Conservation (phyloP, 23 red algal genomes). For the Gracilaria caudata region DNA sequence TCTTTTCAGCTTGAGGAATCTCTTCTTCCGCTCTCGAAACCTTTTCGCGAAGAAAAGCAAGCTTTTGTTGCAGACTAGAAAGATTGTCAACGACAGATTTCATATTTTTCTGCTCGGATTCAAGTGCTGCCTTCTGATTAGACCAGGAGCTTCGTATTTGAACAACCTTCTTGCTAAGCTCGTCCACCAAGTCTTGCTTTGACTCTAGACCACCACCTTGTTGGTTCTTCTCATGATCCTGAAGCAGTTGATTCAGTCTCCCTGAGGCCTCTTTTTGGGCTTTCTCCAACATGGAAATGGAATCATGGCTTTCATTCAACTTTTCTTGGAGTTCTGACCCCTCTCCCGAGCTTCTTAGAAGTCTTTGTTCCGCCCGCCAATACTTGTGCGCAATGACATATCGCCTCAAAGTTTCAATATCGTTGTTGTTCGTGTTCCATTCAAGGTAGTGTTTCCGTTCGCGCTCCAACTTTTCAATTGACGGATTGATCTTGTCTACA, state of each 20-base stretch:
- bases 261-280: neutral
- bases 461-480: constrained; percentile 76
- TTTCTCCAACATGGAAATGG: neutral
- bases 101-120: constrained; percentile 51
- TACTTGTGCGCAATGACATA: constrained; percentile 60
- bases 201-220: constrained; percentile 27
- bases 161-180: constrained; percentile 60
- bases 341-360: constrained; percentile 43
- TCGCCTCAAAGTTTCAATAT: constrained; percentile 72
- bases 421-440: constrained; percentile 81
- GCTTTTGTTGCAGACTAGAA: constrained; percentile 3
- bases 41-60: neutral
- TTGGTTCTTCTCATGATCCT: constrained; percentile 9
- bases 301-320: constrained; percentile 27
- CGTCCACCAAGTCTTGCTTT: constrained; percentile 37
- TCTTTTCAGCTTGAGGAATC: constrained; percentile 32
- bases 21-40: constrained; percentile 2
- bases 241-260: constrained; percentile 14
- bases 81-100: constrained; percentile 27
- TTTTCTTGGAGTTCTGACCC: constrained; percentile 35
- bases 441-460: constrained; percentile 90
- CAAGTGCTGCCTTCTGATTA: constrained; percentile 72
- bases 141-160: constrained; percentile 40
- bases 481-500: constrained; percentile 86
- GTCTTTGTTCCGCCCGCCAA: constrained; percentile 38